These are phyloP conservation scores for Rhynchosporium graminicola DNA, from an alignment of 2,329 filamentous ascomycete species.

Conservation along the genomic window DNA sequence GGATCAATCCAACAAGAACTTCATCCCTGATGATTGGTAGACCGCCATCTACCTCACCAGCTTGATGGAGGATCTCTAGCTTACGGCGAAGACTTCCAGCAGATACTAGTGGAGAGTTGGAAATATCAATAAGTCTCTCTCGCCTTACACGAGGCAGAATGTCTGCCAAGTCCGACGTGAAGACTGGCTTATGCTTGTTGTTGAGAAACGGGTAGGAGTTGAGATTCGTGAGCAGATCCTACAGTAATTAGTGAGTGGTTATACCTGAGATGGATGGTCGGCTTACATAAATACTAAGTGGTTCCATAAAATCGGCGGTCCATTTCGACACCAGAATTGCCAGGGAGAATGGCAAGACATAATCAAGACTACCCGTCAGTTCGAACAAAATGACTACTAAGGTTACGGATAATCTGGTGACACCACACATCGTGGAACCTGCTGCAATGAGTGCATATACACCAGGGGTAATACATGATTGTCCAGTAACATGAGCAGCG, in stretches of 20 bases:
- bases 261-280: not conserved
- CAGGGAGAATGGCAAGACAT: constrained; percentile 91
- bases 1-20: constrained; percentile 85
- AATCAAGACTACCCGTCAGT: constrained; percentile 89
- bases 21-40: constrained; percentile 81
- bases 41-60: constrained; percentile 89
- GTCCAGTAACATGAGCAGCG: constrained; percentile 63
- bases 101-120: constrained; percentile 74
- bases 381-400: constrained; percentile 95
- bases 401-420: constrained; percentile 90
- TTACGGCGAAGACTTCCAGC: constrained; percentile 77
- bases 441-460: constrained; percentile 94
- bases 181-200: constrained; percentile 89
- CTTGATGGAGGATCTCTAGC: constrained; percentile 76
- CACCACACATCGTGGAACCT: constrained; percentile 96
- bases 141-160: constrained; percentile 76
- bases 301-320: constrained; percentile 94
- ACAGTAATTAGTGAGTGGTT: constrained; percentile 30
- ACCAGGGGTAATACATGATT: constrained; percentile 91
- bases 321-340: constrained; percentile 95
- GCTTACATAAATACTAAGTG: constrained; percentile 84
- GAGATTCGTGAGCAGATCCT: constrained; percentile 93
- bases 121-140: constrained; percentile 86
- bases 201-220: constrained; percentile 98
- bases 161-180: constrained; percentile 84